Base-by-base conservation (phyloP, 805 yeast species). In the Saccharomycopsis oosterbeekiorum region DNA sequence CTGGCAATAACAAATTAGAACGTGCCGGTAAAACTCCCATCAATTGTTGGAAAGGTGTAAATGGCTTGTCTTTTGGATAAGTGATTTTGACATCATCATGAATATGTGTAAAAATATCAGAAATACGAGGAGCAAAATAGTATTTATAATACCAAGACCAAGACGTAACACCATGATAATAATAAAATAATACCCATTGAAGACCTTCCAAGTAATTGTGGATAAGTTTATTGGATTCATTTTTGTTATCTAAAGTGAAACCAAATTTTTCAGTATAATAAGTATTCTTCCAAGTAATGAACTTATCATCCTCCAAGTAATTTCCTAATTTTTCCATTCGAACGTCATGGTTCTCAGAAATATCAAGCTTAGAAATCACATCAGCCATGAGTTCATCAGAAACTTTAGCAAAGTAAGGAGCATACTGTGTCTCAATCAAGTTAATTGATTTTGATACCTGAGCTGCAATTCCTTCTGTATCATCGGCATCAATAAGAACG, bases 21-120 rank as follows among this genome's bases (percentile, higher is more conserved):
- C 97, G 84, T 24, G 93, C 97, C 0, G 99, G 99, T 66, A 94
- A 77, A 24, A 94, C 99, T 19, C 97, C 93, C 99, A 93, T 94
- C 68, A 94, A 80, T 75, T 94, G 99, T 71, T 94, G 93, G 73
- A 89, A 93, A 11, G 99, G 99, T 63, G 77, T 82, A 76, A 94
- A 90, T 0, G 99, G 99, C 4, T 71, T 71, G 6, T 96, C 92
- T 65, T 78, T 72, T 15, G 85, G 84, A 67, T 92, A 91, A 40
- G 76, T 71, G 62, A 88, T 78, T 63, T 80, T 74, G 60, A 82
- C 81, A 56, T 84, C 80, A 9, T 60, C 62, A 17, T 39, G n/a
- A 59, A 93, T 77, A 57, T 97, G 98, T 61, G 78, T 76, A 40
- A 80, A 73, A 64, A 93, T 78, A 74, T 93, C 98, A 4, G 97